These are phyloP conservation scores for Cyathus striatus DNA, from an alignment of 768 basidiomycete genomes.

Conservation along the genomic window DNA sequence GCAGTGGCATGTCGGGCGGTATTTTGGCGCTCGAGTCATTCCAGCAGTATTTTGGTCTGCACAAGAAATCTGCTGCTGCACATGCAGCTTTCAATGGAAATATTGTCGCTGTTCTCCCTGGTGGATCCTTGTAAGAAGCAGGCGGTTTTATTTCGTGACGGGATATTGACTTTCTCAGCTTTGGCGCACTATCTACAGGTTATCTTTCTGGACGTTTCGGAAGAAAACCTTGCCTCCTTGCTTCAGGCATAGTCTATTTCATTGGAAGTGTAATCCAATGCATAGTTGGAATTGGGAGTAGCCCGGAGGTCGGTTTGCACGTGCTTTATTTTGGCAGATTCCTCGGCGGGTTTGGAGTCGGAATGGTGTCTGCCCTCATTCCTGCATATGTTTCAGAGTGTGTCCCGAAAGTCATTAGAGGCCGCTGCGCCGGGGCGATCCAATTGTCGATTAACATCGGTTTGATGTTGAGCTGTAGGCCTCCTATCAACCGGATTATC, in stretches of 20 bases:
- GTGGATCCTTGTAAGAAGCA: conserved; percentile 45
- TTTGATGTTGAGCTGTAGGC: conserved; percentile 32
- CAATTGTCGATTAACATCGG: conserved; percentile 33
- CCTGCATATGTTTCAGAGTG: conserved; percentile 51
- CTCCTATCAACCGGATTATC: too few species aligned
- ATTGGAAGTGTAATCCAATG: conserved; percentile 44
- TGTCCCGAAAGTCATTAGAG: conserved; percentile 40
- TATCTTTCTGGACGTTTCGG: conserved; percentile 38
- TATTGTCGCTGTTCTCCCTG: conserved; percentile 47
- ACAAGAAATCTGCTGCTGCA: conserved; percentile 26
- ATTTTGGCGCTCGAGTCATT: conserved; percentile 41
- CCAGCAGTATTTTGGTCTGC: conserved; percentile 40
- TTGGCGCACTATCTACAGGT: conserved; percentile 37
- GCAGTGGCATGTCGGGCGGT: conserved; percentile 40
- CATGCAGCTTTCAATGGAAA: conserved; percentile 41
- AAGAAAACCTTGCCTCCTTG: conserved; percentile 37
- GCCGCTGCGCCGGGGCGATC: conserved; percentile 42
- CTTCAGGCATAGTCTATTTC: conserved; percentile 40
- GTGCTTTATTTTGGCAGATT: conserved; percentile 48
- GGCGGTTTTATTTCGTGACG: too few species aligned
- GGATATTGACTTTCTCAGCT: too few species aligned
- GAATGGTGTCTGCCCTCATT: conserved; percentile 44
- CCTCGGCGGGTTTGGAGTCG: conserved; percentile 56
- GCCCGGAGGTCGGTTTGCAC: conserved; percentile 22
- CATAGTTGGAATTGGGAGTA: conserved; percentile 35